Percentiles rank a stretch among this genome's conserved stretches.
phyloP scores from a whole-genome alignment of 2,329 filamentous ascomycete genomes.

The Orbilia ellipsospora region DNA sequence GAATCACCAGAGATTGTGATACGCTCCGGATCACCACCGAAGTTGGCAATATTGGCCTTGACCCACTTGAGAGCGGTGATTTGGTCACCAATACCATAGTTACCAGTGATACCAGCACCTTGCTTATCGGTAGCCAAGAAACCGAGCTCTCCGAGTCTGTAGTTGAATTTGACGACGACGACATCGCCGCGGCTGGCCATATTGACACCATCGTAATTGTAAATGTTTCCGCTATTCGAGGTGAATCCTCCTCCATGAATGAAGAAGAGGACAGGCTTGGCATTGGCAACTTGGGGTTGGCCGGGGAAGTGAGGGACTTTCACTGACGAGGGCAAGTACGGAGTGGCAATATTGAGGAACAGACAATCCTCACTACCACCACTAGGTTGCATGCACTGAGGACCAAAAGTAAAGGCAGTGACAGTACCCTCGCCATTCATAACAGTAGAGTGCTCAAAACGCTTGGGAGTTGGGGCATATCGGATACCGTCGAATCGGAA shows the following conservation, averaged over 20 bases:
- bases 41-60: conserved; percentile 77
- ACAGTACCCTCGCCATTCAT: conserved; percentile 62
- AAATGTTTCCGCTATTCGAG: conserved; percentile 62
- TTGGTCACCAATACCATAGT: conserved; percentile 67
- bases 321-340: conserved; percentile 28
- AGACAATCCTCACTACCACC: conserved; percentile 66
- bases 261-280: conserved; percentile 66
- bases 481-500: conserved; percentile 68
- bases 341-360: conserved; percentile 64
- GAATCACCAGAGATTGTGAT: conserved; percentile 84
- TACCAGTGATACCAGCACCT: conserved; percentile 63
- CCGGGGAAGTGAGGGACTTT: conserved; percentile 14
- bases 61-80: conserved; percentile 68
- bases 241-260: conserved; percentile 65
- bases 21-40: conserved; percentile 80
- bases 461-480: conserved; percentile 64
- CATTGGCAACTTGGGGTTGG: conserved; percentile 50
- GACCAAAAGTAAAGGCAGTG: conserved; percentile 62
- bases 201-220: conserved; percentile 64
- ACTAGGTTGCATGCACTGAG: conserved; percentile 63
- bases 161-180: conserved; percentile 65
- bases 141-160: conserved; percentile 57
- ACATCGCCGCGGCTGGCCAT: conserved; percentile 66
- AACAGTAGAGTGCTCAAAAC: conserved; percentile 65
- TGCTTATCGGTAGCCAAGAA: conserved; percentile 60